Evolutionary conservation across 108 stramenopile genomes (phyloP).

Genomic region (Aurantiochytrium sp.): DNA sequence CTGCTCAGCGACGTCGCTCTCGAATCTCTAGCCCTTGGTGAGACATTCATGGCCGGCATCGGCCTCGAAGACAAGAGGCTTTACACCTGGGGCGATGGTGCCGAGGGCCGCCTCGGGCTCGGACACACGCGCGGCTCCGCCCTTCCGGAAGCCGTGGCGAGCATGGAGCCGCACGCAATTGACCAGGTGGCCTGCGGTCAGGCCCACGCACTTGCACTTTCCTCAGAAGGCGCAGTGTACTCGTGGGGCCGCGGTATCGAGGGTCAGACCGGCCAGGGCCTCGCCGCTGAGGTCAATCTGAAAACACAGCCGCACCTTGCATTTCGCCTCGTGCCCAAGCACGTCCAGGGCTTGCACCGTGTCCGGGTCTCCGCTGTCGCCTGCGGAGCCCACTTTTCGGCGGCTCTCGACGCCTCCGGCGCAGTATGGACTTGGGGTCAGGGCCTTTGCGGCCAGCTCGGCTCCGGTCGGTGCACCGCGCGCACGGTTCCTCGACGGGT

Average conservation of each 20-base stretch:
- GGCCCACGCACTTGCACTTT: conserved; percentile 43
- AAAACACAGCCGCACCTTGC: background rate
- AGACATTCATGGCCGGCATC: background rate
- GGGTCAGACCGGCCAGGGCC: conserved; percentile 52
- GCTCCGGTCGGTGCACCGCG: background rate
- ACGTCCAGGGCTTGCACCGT: background rate
- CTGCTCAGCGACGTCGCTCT: background rate
- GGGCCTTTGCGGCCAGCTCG: background rate
- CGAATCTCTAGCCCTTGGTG: background rate
- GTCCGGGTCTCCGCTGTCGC: background rate
- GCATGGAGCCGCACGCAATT: conserved; percentile 1
- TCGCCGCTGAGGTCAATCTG: background rate
- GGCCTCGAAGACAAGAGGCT: conserved; percentile 35
- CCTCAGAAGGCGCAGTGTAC: conserved; percentile 43
- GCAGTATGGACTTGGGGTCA: conserved; percentile 28
- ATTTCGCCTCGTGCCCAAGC: background rate
- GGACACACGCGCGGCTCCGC: conserved; percentile 48
- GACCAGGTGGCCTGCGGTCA: conserved; percentile 49
- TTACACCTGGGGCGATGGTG: conserved; percentile 53
- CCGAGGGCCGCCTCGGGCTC: conserved; percentile 7
- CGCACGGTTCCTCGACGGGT: background rate
- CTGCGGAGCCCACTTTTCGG: background rate
- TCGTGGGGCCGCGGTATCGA: conserved; percentile 36
- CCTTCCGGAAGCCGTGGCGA: background rate
- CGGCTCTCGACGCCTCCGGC: background rate